Conservation (phyloP, 805 yeast genomes). For the Candida boleticola region DNA sequence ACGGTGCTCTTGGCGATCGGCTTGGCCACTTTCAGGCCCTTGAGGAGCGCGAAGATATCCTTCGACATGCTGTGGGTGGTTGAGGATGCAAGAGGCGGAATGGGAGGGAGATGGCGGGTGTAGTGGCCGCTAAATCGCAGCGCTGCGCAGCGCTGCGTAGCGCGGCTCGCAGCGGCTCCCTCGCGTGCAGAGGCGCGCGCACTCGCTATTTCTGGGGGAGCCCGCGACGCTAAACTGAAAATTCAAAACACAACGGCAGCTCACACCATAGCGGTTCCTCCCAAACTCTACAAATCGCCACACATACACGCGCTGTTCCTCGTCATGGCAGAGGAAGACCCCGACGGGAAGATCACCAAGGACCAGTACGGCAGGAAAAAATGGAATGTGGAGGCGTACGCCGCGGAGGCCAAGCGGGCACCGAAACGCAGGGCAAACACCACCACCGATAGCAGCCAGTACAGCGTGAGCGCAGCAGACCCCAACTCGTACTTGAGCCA, state of each 20-base stretch:
- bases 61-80: slow-evolving; percentile 2
- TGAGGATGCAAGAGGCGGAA: no score
- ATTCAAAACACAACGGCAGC: no score
- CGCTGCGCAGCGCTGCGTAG: no score
- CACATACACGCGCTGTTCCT: no score
- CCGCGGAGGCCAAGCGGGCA: slow-evolving; percentile 36
- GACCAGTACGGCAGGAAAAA: slow-evolving; percentile 63
- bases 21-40: slow-evolving; percentile 7
- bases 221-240: no score
- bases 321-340: slow-evolving; percentile 8
- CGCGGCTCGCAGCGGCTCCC: no score
- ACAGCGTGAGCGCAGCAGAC: slow-evolving; percentile 9
- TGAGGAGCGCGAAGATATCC: slow-evolving; percentile 13
- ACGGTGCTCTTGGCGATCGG: slow-evolving; percentile 1
- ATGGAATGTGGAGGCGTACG: slow-evolving; percentile 72
- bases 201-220: no score
- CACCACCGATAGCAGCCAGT: slow-evolving; percentile 6
- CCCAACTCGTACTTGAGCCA: slow-evolving; percentile 25
- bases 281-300: no score
- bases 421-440: slow-evolving; percentile 11
- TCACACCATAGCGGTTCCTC: no score
- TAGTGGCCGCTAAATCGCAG: no score
- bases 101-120: no score
- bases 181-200: no score
- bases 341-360: slow-evolving; percentile 26